Evolutionary conservation across 2,329 filamentous ascomycete species (phyloP).

Genomic region (Pyrenophora seminiperda): DNA sequence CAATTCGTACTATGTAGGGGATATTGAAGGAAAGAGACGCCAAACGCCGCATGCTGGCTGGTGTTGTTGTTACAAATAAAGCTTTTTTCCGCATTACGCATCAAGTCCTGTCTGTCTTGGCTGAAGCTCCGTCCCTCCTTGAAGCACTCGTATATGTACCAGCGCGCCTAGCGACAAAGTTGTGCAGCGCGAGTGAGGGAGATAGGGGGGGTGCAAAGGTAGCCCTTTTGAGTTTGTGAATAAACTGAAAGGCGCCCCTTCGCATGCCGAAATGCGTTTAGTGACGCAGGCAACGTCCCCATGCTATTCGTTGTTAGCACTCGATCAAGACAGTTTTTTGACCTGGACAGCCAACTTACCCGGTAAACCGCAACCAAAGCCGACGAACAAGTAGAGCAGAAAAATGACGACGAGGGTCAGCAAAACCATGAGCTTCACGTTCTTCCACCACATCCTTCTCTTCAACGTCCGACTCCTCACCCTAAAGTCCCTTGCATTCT

Average conservation of each 20-base stretch:
- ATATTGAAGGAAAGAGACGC: conserved; percentile 3
- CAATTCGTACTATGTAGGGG: conserved; percentile 2
- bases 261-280: conserved; percentile 17
- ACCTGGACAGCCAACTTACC: conserved; percentile 35
- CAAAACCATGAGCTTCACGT: conserved; percentile 89
- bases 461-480: conserved; percentile 84
- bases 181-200: too few relatives aligned
- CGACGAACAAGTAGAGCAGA: conserved; percentile 72
- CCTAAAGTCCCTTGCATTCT: conserved; percentile 86
- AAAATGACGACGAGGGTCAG: conserved; percentile 73
- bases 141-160: too few relatives aligned
- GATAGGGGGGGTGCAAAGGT: too few relatives aligned
- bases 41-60: conserved; percentile 17
- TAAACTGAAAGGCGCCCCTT: too few relatives aligned
- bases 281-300: conserved; percentile 46
- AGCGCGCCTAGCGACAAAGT: too few relatives aligned
- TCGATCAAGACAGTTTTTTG: background rate
- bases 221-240: too few relatives aligned
- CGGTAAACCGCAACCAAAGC: conserved; percentile 73
- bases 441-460: conserved; percentile 99
- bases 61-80: conserved; percentile 8
- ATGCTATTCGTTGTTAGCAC: conserved; percentile 38
- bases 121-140: too few relatives aligned
- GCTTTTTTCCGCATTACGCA: too few relatives aligned
- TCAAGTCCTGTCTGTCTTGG: too few relatives aligned